These are phyloP conservation scores for Epichloe brachyelytri DNA, from an alignment of 2,329 filamentous ascomycete species.

Conservation along the genomic window DNA sequence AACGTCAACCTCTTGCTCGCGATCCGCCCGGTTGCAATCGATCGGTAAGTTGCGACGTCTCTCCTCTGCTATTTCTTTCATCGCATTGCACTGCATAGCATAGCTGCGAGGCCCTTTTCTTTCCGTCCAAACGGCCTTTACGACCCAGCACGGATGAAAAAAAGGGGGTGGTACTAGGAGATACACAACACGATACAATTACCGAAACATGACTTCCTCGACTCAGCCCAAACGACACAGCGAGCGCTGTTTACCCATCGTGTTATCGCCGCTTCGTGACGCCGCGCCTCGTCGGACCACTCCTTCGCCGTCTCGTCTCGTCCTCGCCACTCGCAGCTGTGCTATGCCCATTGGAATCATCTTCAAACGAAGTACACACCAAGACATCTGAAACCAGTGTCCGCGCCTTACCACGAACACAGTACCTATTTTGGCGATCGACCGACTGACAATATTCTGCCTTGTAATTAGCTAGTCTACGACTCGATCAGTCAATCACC, in stretches of 20 bases:
- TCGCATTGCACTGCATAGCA: not conserved
- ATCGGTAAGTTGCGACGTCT: slow-evolving; percentile 2
- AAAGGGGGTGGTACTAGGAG: not conserved
- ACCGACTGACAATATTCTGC: not conserved
- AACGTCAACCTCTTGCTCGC: slow-evolving; percentile 1
- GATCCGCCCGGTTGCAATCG: not conserved
- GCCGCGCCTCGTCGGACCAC: not conserved
- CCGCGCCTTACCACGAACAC: not conserved
- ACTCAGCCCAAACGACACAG: not conserved
- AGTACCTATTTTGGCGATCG: not conserved
- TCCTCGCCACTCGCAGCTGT: not conserved
- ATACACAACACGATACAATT: not conserved
- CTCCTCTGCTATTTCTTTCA: not conserved
- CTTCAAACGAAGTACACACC: not conserved
- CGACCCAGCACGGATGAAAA: slow-evolving; percentile 1
- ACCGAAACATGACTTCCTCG: not conserved
- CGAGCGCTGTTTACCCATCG: not conserved
- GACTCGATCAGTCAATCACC: not conserved
- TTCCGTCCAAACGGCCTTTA: not conserved
- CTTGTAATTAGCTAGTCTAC: not conserved
- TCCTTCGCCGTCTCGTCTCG: not conserved
- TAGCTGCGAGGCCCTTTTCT: not conserved
- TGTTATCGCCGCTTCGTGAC: not conserved
- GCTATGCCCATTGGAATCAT: not conserved
- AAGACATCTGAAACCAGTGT: not conserved